Conservation (phyloP, 2,329 filamentous ascomycete species). For the Magnaporthiopsis rhizophila region DNA sequence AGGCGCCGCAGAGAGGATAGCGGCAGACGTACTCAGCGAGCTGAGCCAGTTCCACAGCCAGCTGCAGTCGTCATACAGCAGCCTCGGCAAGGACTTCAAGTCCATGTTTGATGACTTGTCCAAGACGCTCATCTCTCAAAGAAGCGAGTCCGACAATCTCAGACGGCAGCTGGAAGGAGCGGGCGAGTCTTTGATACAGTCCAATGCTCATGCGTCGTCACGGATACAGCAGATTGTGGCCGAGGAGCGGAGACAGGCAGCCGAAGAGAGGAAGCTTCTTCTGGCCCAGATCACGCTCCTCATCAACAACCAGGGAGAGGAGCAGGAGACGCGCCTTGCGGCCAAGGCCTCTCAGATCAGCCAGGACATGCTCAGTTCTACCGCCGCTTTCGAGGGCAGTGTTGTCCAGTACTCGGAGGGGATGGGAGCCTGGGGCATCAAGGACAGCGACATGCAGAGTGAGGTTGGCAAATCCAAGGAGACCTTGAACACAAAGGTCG, state of each 20-base stretch:
- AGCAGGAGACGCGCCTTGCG: conserved; percentile 63
- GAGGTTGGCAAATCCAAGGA: conserved; percentile 68
- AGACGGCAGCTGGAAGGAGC: conserved; percentile 65
- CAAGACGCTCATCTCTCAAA: conserved; percentile 67
- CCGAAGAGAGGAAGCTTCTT: conserved; percentile 65
- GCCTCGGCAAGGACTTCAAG: conserved; percentile 80
- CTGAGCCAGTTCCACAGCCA: conserved; percentile 72
- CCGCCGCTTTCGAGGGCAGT: conserved; percentile 55
- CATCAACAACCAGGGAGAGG: conserved; percentile 64
- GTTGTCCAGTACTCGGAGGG: conserved; percentile 58
- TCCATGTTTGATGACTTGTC: conserved; percentile 74
- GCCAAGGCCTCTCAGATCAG: conserved; percentile 55
- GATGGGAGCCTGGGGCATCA: conserved; percentile 67
- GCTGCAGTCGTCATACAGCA: conserved; percentile 77
- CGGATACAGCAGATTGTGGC: conserved; percentile 62
- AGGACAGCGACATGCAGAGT: conserved; percentile 60
- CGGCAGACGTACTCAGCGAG: conserved; percentile 80
- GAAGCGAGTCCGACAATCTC: conserved; percentile 65
- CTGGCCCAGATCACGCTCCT: conserved; percentile 71
- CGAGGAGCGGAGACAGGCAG: conserved; percentile 67
- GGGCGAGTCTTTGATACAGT: conserved; percentile 57
- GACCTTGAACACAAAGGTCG: conserved; percentile 69
- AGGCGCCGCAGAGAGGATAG: conserved; percentile 77
- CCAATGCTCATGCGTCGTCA: conserved; percentile 58
- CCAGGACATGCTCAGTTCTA: conserved; percentile 56